Percentiles rank a stretch among this genome's conserved stretches.
Conservation (phyloP, 495 filamentous ascomycete species). For the Penicillium riverlandense region DNA sequence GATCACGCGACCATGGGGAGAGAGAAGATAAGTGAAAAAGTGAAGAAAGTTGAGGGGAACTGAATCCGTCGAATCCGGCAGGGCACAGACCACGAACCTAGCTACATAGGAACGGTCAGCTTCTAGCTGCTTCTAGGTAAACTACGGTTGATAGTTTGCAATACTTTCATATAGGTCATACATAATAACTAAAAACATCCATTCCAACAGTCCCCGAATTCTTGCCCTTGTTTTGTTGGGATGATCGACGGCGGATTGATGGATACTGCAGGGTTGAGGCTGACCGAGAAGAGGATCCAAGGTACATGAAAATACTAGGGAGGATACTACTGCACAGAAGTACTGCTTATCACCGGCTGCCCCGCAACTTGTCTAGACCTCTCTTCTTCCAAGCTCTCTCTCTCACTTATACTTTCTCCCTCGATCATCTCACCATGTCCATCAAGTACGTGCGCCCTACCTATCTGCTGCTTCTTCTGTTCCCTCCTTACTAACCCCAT, state of each 20-base stretch:
- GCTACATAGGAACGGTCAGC: too few relatives aligned
- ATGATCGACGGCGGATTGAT: too few relatives aligned
- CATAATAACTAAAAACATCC: too few relatives aligned
- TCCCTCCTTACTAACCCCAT: too few relatives aligned
- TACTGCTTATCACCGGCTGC: background rate
- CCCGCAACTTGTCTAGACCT: conserved; percentile 12
- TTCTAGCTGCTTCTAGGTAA: conserved; percentile 13
- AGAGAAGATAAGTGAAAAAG: background rate
- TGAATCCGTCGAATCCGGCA: conserved; percentile 4
- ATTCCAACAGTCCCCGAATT: too few relatives aligned
- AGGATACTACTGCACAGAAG: too few relatives aligned
- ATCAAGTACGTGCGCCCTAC: background rate
- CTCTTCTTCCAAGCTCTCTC: background rate
- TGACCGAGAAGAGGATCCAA: too few relatives aligned
- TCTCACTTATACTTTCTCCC: background rate
- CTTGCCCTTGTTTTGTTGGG: too few relatives aligned
- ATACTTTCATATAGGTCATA: too few relatives aligned
- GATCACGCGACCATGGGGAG: background rate
- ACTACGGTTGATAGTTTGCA: background rate
- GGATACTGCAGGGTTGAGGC: too few relatives aligned
- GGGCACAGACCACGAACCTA: background rate
- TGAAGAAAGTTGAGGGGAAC: background rate
- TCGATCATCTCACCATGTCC: conserved; percentile 9
- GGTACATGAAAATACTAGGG: too few relatives aligned
- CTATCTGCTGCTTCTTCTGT: too few relatives aligned